Evolutionary conservation across 1,139 yeast genomes (phyloP), one percentile per base, ranked within the genome.

Genomic region (Lodderomyces theae): DNA sequence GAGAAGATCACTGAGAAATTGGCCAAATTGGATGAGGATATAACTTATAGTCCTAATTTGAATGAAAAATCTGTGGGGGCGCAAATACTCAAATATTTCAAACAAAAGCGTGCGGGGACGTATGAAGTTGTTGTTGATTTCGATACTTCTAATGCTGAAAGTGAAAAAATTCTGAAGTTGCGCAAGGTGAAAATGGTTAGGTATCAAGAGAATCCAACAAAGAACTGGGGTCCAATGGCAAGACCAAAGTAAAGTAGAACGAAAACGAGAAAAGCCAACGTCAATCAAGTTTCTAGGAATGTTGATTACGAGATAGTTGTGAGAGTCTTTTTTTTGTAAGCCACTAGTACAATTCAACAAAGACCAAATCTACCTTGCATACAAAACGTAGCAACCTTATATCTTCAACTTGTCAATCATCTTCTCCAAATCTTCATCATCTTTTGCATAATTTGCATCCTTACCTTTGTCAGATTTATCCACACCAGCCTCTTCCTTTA

Each of bases 221-320:
- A 85, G 61, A 83, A 86, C 58, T 92, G 98, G 98, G 98, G 98
- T 0, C 98, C 97, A 29, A 87, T 86, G 65, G 80, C 95, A 3
- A 79, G 82, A 53, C 92, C 92, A 26, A 48, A 48, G 28, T 42
- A 38, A 23, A 6, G n/a, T n/a, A n/a, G n/a, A n/a, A n/a, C n/a
- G n/a, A n/a, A n/a, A n/a, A n/a, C n/a, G n/a, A n/a, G n/a, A n/a
- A n/a, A n/a, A n/a, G n/a, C n/a, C n/a, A n/a, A n/a, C n/a, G n/a
- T n/a, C n/a, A n/a, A n/a, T n/a, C n/a, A n/a, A n/a, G n/a, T n/a
- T n/a, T n/a, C n/a, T n/a, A n/a, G n/a, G n/a, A n/a, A n/a, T n/a
- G n/a, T n/a, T n/a, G n/a, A n/a, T n/a, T n/a, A n/a, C n/a, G n/a
- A n/a, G n/a, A n/a, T n/a, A n/a, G n/a, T n/a, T n/a, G n/a, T n/a